A percentile compares a stretch with the other conserved stretches of the same genome.
Evolutionary conservation across 2,329 filamentous ascomycete species (phyloP).

Genomic region (Falciphora oryzae): DNA sequence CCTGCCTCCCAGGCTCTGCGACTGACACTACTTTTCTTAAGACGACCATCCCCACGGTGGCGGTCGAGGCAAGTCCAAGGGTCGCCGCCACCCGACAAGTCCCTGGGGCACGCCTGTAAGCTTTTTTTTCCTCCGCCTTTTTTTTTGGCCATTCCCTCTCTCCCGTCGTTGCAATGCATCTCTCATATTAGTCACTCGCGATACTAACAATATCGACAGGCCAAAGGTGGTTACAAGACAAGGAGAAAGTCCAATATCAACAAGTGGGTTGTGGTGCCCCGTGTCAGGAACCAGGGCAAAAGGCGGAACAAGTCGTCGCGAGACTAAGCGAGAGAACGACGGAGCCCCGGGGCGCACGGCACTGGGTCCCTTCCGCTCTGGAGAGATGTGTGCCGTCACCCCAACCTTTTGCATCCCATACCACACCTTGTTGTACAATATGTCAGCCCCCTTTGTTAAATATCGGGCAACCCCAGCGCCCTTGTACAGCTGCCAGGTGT

Average conservation of each 20-base stretch:
- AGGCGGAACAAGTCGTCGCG: conserved; percentile 46
- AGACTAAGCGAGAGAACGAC: background rate
- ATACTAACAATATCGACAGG: conserved; percentile 35
- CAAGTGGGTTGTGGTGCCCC: conserved; percentile 80
- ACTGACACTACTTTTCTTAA: conserved; percentile 24
- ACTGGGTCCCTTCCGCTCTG: background rate
- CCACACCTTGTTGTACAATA: background rate
- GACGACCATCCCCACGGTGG: conserved; percentile 97
- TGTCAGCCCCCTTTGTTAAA: background rate
- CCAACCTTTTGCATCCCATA: background rate
- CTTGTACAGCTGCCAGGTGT: background rate
- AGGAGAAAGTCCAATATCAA: conserved; percentile 83
- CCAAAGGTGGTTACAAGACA: conserved; percentile 89
- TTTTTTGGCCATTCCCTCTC: background rate
- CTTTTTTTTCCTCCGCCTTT: conserved; percentile 19
- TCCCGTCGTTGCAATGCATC: background rate
- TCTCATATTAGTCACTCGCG: background rate
- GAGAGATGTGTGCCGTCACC: background rate
- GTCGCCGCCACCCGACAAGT: conserved; percentile 89
- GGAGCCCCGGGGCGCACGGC: background rate
- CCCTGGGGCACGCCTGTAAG: conserved; percentile 94
- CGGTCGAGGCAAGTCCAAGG: conserved; percentile 98
- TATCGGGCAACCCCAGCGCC: background rate
- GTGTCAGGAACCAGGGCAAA: conserved; percentile 87
- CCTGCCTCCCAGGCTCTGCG: background rate